phyloP scores from a whole-genome alignment of 805 yeast genomes.

The Saturnispora besseyi region DNA sequence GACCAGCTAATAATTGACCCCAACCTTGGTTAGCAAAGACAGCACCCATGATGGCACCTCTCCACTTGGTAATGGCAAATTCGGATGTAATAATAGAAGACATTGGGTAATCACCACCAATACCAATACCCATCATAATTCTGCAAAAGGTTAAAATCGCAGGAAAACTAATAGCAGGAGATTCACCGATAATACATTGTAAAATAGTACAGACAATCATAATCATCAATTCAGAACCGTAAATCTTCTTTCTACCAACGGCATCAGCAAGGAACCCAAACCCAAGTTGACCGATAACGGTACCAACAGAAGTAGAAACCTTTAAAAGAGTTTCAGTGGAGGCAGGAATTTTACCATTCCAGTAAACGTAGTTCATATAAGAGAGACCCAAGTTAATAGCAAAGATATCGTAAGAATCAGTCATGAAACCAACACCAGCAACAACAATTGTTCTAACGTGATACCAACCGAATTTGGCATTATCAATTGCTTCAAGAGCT shows the following conservation, averaged over 20 bases:
- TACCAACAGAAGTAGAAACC: slow-evolving; percentile 89
- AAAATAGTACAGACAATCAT: slow-evolving; percentile 73
- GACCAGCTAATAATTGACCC: slow-evolving; percentile 87
- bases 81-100: slow-evolving; percentile 91
- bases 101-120: slow-evolving; percentile 94
- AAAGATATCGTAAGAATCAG: slow-evolving; percentile 88
- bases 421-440: slow-evolving; percentile 93
- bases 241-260: slow-evolving; percentile 78
- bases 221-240: slow-evolving; percentile 78
- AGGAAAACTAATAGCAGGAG: slow-evolving; percentile 65
- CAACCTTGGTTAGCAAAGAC: slow-evolving; percentile 95
- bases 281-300: slow-evolving; percentile 82
- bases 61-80: slow-evolving; percentile 90
- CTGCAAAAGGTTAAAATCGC: slow-evolving; percentile 73
- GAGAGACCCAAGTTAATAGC: slow-evolving; percentile 78
- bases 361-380: slow-evolving; percentile 70
- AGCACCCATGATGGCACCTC: slow-evolving; percentile 97
- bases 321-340: slow-evolving; percentile 72
- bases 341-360: slow-evolving; percentile 52
- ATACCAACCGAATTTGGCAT: slow-evolving; percentile 73
- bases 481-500: slow-evolving; percentile 77
- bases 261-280: slow-evolving; percentile 79
- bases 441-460: slow-evolving; percentile 74
- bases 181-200: slow-evolving; percentile 65
- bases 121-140: slow-evolving; percentile 90